These are phyloP conservation scores for Fusarium sp. DNA, from an alignment of 2,329 filamentous ascomycete species.

Conservation along the genomic window DNA sequence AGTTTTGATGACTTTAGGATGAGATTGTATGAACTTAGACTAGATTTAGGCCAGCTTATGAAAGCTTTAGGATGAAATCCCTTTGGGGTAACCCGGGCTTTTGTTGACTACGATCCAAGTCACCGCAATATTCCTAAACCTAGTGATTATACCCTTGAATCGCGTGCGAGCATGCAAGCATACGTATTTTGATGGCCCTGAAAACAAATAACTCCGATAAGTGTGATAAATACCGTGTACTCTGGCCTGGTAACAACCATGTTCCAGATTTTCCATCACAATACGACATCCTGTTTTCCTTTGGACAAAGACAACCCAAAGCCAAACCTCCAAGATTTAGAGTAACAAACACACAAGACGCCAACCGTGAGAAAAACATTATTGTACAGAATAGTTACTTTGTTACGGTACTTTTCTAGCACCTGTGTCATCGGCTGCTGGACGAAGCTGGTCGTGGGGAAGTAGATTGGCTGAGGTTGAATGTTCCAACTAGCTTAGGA, in stretches of 20 bases:
- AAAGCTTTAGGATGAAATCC: neutral
- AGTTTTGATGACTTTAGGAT: neutral
- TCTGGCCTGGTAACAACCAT: neutral
- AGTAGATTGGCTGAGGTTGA: slow-evolving; percentile 39
- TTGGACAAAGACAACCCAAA: neutral
- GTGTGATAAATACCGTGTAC: neutral
- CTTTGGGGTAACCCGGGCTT: neutral
- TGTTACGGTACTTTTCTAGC: too few relatives aligned
- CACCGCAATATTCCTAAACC: neutral
- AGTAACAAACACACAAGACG: neutral
- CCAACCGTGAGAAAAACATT: neutral
- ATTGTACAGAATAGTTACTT: neutral
- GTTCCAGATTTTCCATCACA: neutral
- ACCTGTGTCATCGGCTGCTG: slow-evolving; percentile 17
- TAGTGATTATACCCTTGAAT: neutral
- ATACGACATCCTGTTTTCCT: neutral
- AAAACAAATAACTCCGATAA: neutral
- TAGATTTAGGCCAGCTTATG: neutral
- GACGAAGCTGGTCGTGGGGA: slow-evolving; percentile 28
- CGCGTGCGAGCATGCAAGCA: neutral
- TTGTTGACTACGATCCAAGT: neutral
- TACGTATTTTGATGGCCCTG: neutral
- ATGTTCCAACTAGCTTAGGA: slow-evolving; percentile 55
- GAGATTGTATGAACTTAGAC: neutral
- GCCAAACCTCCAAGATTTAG: neutral